Base-by-base conservation (phyloP, 1,139 yeast species). In the Yamadazyma sp. region DNA sequence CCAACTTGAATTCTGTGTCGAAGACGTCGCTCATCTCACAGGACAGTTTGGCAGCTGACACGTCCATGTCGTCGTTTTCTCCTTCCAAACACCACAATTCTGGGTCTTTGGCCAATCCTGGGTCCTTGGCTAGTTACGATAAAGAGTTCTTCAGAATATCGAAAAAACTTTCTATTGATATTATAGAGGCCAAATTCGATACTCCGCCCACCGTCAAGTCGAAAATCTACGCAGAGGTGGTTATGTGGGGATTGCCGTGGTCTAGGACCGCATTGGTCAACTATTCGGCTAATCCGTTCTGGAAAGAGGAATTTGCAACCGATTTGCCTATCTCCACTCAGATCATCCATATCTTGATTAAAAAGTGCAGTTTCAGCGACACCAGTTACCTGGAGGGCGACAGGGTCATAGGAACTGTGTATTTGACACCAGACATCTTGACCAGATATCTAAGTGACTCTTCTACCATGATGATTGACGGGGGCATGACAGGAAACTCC, bases 231-330 rank as follows among this genome's bases (percentile, higher is more conserved):
- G 76, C 82, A 2, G 89, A 83, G 51, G 67, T 84, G 3, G 61
- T 72, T 10, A 67, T 82, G 61, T 83, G 89, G 88, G 80, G 77
- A 6, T 65, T 73, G 18, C 78, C 83, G 0, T 82, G 87, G 86
- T 81, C 82, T 31, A 66, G 83, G 50, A 82, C 90, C 0, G 81
- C 88, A 0, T 61, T 73, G 15, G 86, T 82, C 0, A 59, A 65
- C 27, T 66, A 69, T 40, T 59, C 74, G 0, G 51, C 56, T 9
- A 69, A 73, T 41, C 86, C 87, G 3, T 85, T 85, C 54, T 85
- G 90, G 86, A 80, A 85, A 53, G 90, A 85, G 51, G 74, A 70
- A 32, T 79, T 81, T 50, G 61, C 72, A 2, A 61, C 86, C 9
- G 78, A 80, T 39, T 64, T 82, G 43, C 73, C 86, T 0, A 66